A percentile compares a stretch with the other conserved stretches of the same genome.
phyloP scores from a whole-genome alignment of 148 eudicot species.

The Heliosperma pusillum region DNA sequence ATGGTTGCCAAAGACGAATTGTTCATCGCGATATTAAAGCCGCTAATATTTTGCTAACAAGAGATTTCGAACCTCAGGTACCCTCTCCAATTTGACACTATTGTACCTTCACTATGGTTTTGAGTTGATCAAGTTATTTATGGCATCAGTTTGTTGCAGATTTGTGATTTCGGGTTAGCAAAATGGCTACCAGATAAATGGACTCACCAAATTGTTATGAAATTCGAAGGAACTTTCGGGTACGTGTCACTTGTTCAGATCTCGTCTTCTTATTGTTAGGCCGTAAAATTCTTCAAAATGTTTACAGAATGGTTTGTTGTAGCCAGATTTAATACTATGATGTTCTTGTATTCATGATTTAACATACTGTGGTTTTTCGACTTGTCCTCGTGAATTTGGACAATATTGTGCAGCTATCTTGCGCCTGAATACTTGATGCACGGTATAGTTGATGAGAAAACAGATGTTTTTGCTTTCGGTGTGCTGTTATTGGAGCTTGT shows the following conservation, averaged over 20 bases:
- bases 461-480: conserved; percentile 86
- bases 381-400: neutral
- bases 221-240: conserved; percentile 96
- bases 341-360: too few species aligned
- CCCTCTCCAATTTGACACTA: too few species aligned
- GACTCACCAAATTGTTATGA: conserved; percentile 81
- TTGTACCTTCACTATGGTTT: too few species aligned
- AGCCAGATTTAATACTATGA: too few species aligned
- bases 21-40: conserved; percentile 92
- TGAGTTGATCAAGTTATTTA: neutral
- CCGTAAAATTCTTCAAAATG: too few species aligned
- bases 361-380: neutral
- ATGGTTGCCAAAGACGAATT: conserved; percentile 76
- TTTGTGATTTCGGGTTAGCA: conserved; percentile 92
- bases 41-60: conserved; percentile 71
- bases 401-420: conserved; percentile 47
- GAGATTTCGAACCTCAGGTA: conserved; percentile 82
- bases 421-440: conserved; percentile 96
- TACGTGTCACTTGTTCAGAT: conserved; percentile 20
- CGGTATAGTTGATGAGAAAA: conserved; percentile 85
- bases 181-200: conserved; percentile 94
- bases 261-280: too few species aligned
- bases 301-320: too few species aligned
- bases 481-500: conserved; percentile 80
- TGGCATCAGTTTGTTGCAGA: conserved; percentile 37